Evolutionary conservation across 306 rosid genomes (phyloP), one percentile per base, ranked within the genome.

Genomic region (Phaseolus lunatus): DNA sequence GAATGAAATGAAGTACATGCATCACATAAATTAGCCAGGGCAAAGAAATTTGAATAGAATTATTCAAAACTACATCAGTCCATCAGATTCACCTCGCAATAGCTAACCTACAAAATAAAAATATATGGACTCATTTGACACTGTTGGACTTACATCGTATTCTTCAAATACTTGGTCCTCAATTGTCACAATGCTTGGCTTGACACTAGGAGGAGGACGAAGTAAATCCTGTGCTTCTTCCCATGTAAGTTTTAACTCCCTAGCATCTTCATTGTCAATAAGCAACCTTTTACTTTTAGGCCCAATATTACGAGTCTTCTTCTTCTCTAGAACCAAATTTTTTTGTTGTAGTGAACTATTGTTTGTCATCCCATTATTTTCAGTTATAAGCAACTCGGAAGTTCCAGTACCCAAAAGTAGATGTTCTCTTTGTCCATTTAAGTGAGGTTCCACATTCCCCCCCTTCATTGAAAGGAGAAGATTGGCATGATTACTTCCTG

Each of bases 221-320:
- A 95, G 97, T 81, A 95, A 93, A 81, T 95, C 97, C 73, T 92
- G 99, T 57, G 97, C 97, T 87, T 95, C 99, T 87, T 92, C 97
- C 99, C 99, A 95, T 52, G 99, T 95, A 72, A 95, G 87, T 82
- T 91, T 88, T 76, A 95, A 85, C 89, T 95, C 97, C 84, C 86
- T 56, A 41, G 92, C 87, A 76, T 95, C 99, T 70, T 92, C 99
- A 73, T 91, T 88, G 49, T 88, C 85, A 87, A 95, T 90, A 59
- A 80, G 90, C 87, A 95, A 78, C 81, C 99, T 90, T 83, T 92
- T 95, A 77, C 76, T 92, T 83, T 95, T 95, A 63, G 93, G 85
- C 69, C 97, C 97, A 78, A 95, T 92, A 70, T 92, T 95, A 53
- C 97, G 90, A 77, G 97, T 75, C 86, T 87, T 88, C 86, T 90